Conservation (phyloP, 2,329 filamentous ascomycete genomes). For the Fusarium anthophilum region DNA sequence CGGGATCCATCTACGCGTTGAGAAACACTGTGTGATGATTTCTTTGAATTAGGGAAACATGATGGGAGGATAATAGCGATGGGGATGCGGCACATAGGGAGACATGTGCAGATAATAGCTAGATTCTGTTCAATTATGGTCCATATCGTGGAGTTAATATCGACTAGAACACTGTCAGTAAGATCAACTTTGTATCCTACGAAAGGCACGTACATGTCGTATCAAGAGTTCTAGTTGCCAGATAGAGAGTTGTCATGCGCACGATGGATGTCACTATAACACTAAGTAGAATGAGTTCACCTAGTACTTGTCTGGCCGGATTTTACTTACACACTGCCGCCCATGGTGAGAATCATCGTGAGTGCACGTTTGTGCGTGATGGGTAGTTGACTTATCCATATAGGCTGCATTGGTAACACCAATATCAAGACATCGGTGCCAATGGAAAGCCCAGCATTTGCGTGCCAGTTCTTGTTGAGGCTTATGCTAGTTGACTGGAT, state of each 20-base stretch:
- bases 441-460: constrained; percentile 59
- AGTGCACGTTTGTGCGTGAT: constrained; percentile 52
- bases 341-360: constrained; percentile 54
- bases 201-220: constrained; percentile 44
- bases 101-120: constrained; percentile 52
- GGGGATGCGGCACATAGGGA: constrained; percentile 53
- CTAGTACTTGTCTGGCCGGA: not conserved
- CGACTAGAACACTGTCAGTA: constrained; percentile 31
- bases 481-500: constrained; percentile 56
- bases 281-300: constrained; percentile 22
- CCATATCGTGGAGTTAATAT: constrained; percentile 51
- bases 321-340: constrained; percentile 54
- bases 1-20: constrained; percentile 1
- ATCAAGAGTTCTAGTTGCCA: constrained; percentile 52
- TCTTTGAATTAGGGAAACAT: constrained; percentile 41
- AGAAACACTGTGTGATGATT: not conserved
- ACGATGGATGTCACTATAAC: constrained; percentile 55
- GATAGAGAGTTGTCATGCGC: constrained; percentile 52
- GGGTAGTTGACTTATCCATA: constrained; percentile 57
- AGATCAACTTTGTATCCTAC: not conserved
- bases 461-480: constrained; percentile 58
- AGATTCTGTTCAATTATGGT: constrained; percentile 53
- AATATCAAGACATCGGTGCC: constrained; percentile 58
- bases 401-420: constrained; percentile 56
- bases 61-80: constrained; percentile 50